Percentiles rank a stretch among this genome's conserved stretches.
phyloP scores from a whole-genome alignment of 257 asterid species.

The Solanum medicagineum region DNA sequence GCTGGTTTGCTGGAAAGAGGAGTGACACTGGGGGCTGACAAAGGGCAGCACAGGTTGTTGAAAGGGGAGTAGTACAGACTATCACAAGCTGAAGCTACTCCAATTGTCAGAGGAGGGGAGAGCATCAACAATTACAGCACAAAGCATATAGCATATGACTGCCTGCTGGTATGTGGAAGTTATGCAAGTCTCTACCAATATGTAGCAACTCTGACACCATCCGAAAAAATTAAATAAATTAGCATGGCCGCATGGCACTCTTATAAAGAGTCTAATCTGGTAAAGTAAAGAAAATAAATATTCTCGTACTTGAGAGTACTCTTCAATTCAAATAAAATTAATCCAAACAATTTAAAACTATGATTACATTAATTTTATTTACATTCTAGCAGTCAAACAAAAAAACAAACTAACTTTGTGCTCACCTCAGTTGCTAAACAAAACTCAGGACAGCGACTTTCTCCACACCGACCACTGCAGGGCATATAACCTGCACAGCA shows the following conservation, averaged over 20 bases:
- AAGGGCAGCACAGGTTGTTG: background rate
- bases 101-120: background rate
- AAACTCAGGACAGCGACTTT: conserved; percentile 89
- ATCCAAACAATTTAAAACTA: background rate
- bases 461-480: conserved; percentile 99
- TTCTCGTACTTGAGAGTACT: background rate
- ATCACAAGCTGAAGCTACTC: background rate
- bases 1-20: background rate
- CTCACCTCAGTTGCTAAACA: conserved; percentile 98
- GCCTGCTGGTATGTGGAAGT: background rate
- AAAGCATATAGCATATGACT: background rate
- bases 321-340: background rate
- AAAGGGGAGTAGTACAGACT: background rate
- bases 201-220: background rate
- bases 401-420: background rate
- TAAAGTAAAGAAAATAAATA: background rate
- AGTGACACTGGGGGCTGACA: too few species aligned
- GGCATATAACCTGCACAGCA: conserved; percentile 99
- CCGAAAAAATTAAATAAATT: background rate
- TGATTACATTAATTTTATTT: background rate
- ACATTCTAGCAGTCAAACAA: background rate
- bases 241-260: background rate
- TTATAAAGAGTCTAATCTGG: background rate
- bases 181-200: background rate
- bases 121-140: background rate